Evolutionary conservation across 1,139 yeast genomes (phyloP).

Genomic region (Yamadazyma jaroonii): DNA sequence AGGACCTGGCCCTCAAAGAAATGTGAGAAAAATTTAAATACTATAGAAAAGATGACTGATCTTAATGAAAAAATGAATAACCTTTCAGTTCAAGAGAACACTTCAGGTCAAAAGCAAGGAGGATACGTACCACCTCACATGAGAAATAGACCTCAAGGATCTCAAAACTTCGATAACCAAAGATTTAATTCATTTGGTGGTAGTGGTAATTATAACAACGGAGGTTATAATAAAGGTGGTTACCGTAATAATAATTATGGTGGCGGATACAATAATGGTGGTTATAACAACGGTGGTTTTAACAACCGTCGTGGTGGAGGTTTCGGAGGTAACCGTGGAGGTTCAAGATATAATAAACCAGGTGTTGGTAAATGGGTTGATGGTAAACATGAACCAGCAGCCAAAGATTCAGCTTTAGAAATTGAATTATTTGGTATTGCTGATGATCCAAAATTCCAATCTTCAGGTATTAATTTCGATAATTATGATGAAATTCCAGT

Average conservation of each 20-base stretch:
- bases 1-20: not conserved
- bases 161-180: not conserved
- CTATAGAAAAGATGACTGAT: slow-evolving; percentile 30
- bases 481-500: slow-evolving; percentile 98
- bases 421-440: slow-evolving; percentile 81
- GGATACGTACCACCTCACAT: slow-evolving; percentile 74
- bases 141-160: slow-evolving; percentile 30
- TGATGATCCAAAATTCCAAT: slow-evolving; percentile 80
- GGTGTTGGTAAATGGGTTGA: slow-evolving; percentile 77
- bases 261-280: not conserved
- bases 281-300: slow-evolving; percentile 19
- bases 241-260: slow-evolving; percentile 21
- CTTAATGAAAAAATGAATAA: slow-evolving; percentile 43
- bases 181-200: slow-evolving; percentile 7
- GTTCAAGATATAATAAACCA: slow-evolving; percentile 29
- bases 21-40: not conserved
- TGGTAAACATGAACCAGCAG: slow-evolving; percentile 87
- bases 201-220: slow-evolving; percentile 16
- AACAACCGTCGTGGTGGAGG: slow-evolving; percentile 17
- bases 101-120: slow-evolving; percentile 12
- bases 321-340: slow-evolving; percentile 20
- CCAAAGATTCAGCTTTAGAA: slow-evolving; percentile 69
- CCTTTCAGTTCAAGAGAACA: slow-evolving; percentile 32
- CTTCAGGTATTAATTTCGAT: slow-evolving; percentile 97
- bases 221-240: slow-evolving; percentile 23